These are phyloP conservation scores for Lavandula angustifolia DNA, from an alignment of 257 asterid species.

Conservation along the genomic window DNA sequence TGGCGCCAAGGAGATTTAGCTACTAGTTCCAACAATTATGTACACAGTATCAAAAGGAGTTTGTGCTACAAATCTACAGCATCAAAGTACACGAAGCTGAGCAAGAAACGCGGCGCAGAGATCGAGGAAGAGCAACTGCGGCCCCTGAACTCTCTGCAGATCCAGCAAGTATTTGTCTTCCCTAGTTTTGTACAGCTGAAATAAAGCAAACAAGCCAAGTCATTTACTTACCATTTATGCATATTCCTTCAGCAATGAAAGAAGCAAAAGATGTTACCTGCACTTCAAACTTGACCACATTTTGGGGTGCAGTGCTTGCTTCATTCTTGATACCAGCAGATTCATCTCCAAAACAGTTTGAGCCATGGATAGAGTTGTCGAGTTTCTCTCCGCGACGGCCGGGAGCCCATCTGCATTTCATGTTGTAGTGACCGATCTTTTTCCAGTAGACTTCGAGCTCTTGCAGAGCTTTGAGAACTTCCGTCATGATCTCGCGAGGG, in stretches of 20 bases:
- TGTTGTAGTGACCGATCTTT: conserved; percentile 84
- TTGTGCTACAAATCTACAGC: background rate
- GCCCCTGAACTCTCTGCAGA: conserved; percentile 86
- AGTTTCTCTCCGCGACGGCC: conserved; percentile 46
- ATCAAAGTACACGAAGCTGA: conserved; percentile 79
- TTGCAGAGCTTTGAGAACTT: conserved; percentile 86
- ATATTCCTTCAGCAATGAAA: background rate
- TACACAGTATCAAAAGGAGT: conserved; percentile 45
- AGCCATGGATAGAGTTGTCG: conserved; percentile 49
- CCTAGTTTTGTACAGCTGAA: conserved; percentile 82
- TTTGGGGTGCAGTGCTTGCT: conserved; percentile 41
- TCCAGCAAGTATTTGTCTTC: conserved; percentile 90
- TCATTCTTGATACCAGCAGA: conserved; percentile 59
- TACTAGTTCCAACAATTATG: conserved; percentile 35
- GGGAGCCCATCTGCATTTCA: conserved; percentile 84
- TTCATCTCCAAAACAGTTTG: conserved; percentile 54
- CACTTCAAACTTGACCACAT: conserved; percentile 83
- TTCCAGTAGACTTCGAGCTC: conserved; percentile 81
- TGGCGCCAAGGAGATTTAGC: conserved; percentile 33
- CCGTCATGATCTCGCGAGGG: conserved; percentile 94
- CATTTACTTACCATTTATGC: background rate
- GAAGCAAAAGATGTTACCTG: conserved; percentile 53
- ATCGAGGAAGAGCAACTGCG: conserved; percentile 80
- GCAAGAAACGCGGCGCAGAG: conserved; percentile 90
- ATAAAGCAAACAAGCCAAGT: conserved; percentile 17